These are phyloP conservation scores for Ascochyta clinopodiicola DNA, from an alignment of 2,329 filamentous ascomycete genomes.

Conservation along the genomic window DNA sequence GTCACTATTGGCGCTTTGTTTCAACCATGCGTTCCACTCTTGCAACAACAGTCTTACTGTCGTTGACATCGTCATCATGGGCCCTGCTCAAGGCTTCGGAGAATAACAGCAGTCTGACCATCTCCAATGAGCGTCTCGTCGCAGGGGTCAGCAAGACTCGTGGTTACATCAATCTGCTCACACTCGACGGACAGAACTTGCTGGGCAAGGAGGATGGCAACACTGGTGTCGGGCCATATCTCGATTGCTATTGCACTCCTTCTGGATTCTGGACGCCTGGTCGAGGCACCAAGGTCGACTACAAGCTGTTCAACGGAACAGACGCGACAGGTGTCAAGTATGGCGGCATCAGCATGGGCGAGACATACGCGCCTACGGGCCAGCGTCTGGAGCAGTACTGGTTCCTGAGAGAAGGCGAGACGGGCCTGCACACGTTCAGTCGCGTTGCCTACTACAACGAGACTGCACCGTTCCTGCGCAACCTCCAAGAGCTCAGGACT, in stretches of 20 bases:
- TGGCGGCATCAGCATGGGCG: slow-evolving; percentile 64
- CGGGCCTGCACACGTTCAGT: slow-evolving; percentile 59
- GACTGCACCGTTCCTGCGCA: slow-evolving; percentile 62
- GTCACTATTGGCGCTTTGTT: neutral
- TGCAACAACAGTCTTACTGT: slow-evolving; percentile 16
- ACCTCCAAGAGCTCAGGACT: slow-evolving; percentile 65
- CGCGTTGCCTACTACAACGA: slow-evolving; percentile 65
- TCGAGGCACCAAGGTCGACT: slow-evolving; percentile 60
- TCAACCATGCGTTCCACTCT: slow-evolving; percentile 23
- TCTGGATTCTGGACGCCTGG: slow-evolving; percentile 61
- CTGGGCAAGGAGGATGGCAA: slow-evolving; percentile 28
- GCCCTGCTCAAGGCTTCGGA: slow-evolving; percentile 28
- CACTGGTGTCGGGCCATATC: slow-evolving; percentile 46
- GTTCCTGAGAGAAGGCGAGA: slow-evolving; percentile 67
- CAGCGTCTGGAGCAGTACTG: slow-evolving; percentile 68
- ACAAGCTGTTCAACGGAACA: slow-evolving; percentile 44
- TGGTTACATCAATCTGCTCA: slow-evolving; percentile 53
- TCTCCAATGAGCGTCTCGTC: slow-evolving; percentile 55
- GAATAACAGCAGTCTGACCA: slow-evolving; percentile 38
- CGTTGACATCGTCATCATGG: slow-evolving; percentile 17
- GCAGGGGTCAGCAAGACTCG: slow-evolving; percentile 53
- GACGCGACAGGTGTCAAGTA: slow-evolving; percentile 61
- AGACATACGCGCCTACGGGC: slow-evolving; percentile 63
- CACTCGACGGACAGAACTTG: slow-evolving; percentile 53
- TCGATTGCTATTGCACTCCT: slow-evolving; percentile 41